These are phyloP conservation scores for Trichoderma guizhouense DNA, from an alignment of 2,329 filamentous ascomycete genomes.

Conservation along the genomic window DNA sequence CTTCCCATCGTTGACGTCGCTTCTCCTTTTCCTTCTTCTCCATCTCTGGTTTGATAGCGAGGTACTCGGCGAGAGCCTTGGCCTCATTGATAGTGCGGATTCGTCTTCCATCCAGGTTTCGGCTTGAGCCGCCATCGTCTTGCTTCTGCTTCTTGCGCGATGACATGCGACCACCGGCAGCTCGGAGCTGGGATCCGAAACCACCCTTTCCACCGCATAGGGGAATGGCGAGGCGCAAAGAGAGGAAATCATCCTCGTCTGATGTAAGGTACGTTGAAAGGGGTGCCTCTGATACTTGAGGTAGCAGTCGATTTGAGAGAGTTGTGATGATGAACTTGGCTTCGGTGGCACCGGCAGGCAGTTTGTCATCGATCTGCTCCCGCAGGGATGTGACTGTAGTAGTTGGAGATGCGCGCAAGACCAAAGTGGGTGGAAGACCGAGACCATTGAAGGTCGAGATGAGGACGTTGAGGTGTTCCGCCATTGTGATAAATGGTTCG, in stretches of 20 bases:
- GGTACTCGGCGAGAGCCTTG: conserved; percentile 90
- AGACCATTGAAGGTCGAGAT: conserved; percentile 82
- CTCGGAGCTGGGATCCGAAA: conserved; percentile 94
- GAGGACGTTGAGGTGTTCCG: conserved; percentile 66
- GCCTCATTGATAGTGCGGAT: conserved; percentile 91
- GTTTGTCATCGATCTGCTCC: conserved; percentile 56
- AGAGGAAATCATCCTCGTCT: conserved; percentile 65
- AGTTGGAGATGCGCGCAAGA: conserved; percentile 65
- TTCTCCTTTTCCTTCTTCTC: conserved; percentile 89
- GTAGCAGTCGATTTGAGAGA: conserved; percentile 69
- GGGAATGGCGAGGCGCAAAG: conserved; percentile 74
- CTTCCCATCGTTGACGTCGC: conserved; percentile 78
- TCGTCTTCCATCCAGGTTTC: conserved; percentile 87
- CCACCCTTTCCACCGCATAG: conserved; percentile 94
- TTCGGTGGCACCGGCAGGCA: conserved; percentile 55
- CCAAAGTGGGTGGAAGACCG: conserved; percentile 75
- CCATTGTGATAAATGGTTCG: conserved; percentile 2
- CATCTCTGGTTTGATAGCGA: conserved; percentile 96
- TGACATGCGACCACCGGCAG: conserved; percentile 96
- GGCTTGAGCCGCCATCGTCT: conserved; percentile 84
- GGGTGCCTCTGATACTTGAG: conserved; percentile 47
- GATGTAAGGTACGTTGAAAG: conserved; percentile 61
- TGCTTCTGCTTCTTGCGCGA: conserved; percentile 84
- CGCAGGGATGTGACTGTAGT: conserved; percentile 67
- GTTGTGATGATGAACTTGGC: conserved; percentile 76